These are phyloP conservation scores for Fusarium xylarioides DNA, from an alignment of 2,329 filamentous ascomycete genomes.

Conservation along the genomic window DNA sequence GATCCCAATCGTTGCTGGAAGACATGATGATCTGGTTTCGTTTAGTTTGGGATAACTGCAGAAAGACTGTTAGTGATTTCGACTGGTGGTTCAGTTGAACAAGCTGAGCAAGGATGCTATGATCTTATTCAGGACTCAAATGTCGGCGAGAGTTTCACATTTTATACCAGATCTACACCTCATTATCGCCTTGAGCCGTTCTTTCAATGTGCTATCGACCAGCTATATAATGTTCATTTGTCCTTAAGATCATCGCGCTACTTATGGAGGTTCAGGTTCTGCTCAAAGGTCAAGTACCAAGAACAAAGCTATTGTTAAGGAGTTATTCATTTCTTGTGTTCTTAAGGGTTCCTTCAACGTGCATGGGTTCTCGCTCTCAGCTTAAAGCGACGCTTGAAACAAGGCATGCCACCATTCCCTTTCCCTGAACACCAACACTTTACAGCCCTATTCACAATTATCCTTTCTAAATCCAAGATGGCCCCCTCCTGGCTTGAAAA, in stretches of 20 bases:
- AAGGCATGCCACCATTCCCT: neutral
- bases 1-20: neutral
- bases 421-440: neutral
- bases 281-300: neutral
- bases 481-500: slow-evolving; percentile 1
- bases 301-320: too few relatives aligned
- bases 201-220: neutral
- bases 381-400: neutral
- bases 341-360: neutral
- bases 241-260: fast-evolving
- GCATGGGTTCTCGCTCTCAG: neutral
- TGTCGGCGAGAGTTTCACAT: neutral
- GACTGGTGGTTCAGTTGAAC: too few relatives aligned
- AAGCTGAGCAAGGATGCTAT: neutral
- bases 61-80: neutral
- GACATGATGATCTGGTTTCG: neutral
- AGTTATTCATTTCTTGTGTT: neutral
- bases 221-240: too few relatives aligned
- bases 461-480: neutral
- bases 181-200: fast-evolving
- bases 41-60: neutral
- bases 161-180: neutral
- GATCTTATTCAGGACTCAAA: fast-evolving
- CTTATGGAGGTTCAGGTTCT: neutral
- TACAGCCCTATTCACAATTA: fast-evolving